Percentiles rank a stretch among this genome's conserved stretches.
Conservation (phyloP, 805 yeast species). For the Metschnikowia kofuensis region DNA sequence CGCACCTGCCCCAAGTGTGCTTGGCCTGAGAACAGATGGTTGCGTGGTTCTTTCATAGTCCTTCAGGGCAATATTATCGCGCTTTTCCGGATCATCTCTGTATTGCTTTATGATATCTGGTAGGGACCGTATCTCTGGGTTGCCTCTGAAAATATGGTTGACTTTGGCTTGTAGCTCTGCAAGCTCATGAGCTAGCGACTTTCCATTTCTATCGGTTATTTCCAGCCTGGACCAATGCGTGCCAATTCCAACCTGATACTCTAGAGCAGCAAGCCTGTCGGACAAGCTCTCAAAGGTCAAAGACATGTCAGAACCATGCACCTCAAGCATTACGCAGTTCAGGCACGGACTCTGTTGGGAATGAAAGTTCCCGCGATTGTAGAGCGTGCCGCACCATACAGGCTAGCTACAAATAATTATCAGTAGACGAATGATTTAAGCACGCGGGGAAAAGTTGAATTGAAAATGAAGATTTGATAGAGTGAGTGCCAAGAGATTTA, state of each 20-base stretch:
- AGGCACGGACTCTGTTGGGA: not conserved
- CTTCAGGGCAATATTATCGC: not conserved
- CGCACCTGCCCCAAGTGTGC: not conserved
- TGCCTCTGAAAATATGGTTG: constrained; percentile 5
- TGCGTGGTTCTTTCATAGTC: not conserved
- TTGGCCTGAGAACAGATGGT: not conserved
- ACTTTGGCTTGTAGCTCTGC: constrained; percentile 12
- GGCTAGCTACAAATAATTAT: too few relatives aligned
- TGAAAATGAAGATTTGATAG: too few relatives aligned
- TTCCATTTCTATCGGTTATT: not conserved
- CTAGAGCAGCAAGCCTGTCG: constrained; percentile 3
- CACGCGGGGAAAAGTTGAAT: too few relatives aligned
- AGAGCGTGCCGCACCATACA: too few relatives aligned
- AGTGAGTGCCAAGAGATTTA: too few relatives aligned
- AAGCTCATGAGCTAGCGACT: constrained; percentile 5
- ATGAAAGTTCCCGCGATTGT: not conserved
- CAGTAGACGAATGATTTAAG: too few relatives aligned
- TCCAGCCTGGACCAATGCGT: not conserved
- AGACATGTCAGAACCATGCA: not conserved
- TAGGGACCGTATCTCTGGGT: constrained; percentile 11
- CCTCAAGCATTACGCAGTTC: not conserved
- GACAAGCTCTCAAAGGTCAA: constrained; percentile 3
- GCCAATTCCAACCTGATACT: constrained; percentile 6
- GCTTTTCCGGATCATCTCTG: not conserved
- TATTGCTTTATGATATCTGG: constrained; percentile 10